A percentile compares a stretch with the other conserved stretches of the same genome.
phyloP scores from a whole-genome alignment of 2,329 filamentous ascomycete species.

The Calonectria pseudoreteaudii region DNA sequence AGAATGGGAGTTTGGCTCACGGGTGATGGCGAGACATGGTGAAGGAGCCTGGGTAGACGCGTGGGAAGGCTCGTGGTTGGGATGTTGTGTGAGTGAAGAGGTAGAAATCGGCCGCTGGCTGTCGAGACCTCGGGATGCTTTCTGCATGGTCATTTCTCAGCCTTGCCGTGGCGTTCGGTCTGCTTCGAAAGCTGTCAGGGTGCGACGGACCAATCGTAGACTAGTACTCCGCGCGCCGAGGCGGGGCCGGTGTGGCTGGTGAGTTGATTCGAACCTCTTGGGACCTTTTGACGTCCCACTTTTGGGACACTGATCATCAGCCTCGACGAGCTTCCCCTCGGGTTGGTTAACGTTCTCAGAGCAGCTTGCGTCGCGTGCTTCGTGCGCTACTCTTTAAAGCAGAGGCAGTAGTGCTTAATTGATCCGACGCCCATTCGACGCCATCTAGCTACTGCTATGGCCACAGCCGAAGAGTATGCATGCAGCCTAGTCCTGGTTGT shows the following conservation, averaged over 20 bases:
- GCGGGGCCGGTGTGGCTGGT: conserved; percentile 32
- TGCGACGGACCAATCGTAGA: conserved; percentile 36
- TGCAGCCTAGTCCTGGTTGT: background rate
- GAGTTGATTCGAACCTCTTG: conserved; percentile 21
- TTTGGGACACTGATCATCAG: conserved; percentile 35
- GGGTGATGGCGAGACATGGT: conserved; percentile 94
- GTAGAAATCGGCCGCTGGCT: conserved; percentile 11
- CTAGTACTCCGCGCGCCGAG: background rate
- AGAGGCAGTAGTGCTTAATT: background rate
- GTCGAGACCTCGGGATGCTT: conserved; percentile 30
- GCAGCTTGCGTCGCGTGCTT: background rate
- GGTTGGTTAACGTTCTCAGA: background rate
- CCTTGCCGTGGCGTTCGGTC: conserved; percentile 52
- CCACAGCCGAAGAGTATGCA: conserved; percentile 37
- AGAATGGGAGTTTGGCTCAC: conserved; percentile 60
- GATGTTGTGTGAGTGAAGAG: conserved; percentile 21
- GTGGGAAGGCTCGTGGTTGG: conserved; percentile 9
- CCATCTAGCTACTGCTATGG: conserved; percentile 25
- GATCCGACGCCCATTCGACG: conserved; percentile 3
- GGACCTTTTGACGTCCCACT: conserved; percentile 35
- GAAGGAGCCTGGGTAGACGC: conserved; percentile 24
- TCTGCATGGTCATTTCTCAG: conserved; percentile 55
- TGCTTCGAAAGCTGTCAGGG: conserved; percentile 34
- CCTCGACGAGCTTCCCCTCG: conserved; percentile 39
- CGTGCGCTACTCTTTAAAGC: background rate